Evolutionary conservation across 208 protist genomes (phyloP).

Genomic region (Plasmodiophora brassicae): DNA sequence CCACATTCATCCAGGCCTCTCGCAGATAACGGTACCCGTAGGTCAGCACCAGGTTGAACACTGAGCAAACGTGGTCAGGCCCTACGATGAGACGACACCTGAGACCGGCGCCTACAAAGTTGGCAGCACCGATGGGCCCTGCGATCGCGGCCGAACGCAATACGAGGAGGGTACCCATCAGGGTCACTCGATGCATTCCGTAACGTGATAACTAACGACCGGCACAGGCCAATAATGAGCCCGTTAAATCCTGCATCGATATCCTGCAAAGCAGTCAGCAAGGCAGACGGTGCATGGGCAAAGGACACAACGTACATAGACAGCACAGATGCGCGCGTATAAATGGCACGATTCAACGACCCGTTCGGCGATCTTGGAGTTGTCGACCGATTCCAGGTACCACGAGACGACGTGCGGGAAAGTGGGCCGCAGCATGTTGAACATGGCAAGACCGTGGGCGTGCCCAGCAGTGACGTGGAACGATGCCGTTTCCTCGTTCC

Average conservation of each 20-base stretch:
- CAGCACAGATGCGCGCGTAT: neutral
- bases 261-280: neutral
- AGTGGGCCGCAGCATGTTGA: neutral
- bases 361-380: neutral
- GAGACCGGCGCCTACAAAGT: too few species aligned
- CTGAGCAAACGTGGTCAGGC: too few species aligned
- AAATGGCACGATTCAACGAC: neutral
- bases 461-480: neutral
- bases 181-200: neutral
- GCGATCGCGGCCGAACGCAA: neutral
- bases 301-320: neutral
- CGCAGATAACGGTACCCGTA: neutral
- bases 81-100: too few species aligned
- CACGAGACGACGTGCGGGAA: neutral
- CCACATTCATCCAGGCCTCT: neutral
- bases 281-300: too few species aligned
- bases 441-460: neutral
- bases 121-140: neutral
- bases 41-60: neutral
- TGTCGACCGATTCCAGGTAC: neutral
- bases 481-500: neutral
- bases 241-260: neutral
- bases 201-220: neutral
- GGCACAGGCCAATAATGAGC: neutral
- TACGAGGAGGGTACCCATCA: neutral